These are phyloP conservation scores for Hyphopichia pseudoburtonii DNA, from an alignment of 1,139 yeast genomes.

Conservation along the genomic window DNA sequence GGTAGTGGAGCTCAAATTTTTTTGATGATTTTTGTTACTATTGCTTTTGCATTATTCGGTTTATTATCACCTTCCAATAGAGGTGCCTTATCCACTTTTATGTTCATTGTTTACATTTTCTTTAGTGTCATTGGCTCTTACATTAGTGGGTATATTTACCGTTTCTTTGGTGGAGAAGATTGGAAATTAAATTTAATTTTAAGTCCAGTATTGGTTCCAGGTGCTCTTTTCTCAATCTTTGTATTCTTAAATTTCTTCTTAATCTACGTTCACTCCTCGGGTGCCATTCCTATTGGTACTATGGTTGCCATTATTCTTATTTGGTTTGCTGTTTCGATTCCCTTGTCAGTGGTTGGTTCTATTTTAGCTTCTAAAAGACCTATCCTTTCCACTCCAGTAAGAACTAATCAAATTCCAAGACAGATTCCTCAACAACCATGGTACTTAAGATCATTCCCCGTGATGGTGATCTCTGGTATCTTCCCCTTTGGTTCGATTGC, in stretches of 20 bases:
- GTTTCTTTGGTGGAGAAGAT: constrained; percentile 86
- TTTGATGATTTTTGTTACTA: constrained; percentile 71
- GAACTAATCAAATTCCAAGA: constrained; percentile 92
- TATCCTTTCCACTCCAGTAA: constrained; percentile 66
- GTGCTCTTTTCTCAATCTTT: constrained; percentile 62
- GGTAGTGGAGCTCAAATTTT: constrained; percentile 90
- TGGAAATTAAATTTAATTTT: constrained; percentile 85
- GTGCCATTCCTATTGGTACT: constrained; percentile 93
- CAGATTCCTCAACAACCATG: constrained; percentile 92
- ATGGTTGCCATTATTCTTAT: constrained; percentile 76
- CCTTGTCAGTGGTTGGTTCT: constrained; percentile 80
- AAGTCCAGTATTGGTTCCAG: constrained; percentile 86
- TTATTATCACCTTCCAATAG: constrained; percentile 91
- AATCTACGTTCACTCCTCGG: constrained; percentile 77
- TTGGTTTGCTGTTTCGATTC: constrained; percentile 86
- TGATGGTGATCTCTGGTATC: constrained; percentile 78
- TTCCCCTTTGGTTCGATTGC: constrained; percentile 96
- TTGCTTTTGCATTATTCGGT: constrained; percentile 84
- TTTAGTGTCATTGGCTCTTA: constrained; percentile 83
- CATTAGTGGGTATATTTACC: constrained; percentile 81
- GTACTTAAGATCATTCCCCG: constrained; percentile 68
- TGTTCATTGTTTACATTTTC: constrained; percentile 78
- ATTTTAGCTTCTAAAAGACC: constrained; percentile 70
- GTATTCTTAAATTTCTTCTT: constrained; percentile 78
- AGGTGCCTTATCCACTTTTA: constrained; percentile 87